Evolutionary conservation across 768 basidiomycete species (phyloP), one percentile per base, ranked within the genome.

Genomic region (Nidularia pulvinata): DNA sequence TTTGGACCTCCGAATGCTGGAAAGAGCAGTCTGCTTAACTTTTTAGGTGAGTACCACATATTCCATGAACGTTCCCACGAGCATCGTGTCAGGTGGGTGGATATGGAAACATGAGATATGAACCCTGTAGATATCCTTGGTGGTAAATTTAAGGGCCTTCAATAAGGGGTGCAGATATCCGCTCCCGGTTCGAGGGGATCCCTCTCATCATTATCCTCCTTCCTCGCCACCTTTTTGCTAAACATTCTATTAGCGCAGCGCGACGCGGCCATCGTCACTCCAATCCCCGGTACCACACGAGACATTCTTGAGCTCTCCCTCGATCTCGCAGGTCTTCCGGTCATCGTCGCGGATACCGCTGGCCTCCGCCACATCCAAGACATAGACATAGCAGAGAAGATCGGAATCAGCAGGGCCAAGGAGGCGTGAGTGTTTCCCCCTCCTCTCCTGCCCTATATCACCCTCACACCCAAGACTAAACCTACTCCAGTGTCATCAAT

Each of bases 1-100:
- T 94, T 95, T 62, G 94, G 94, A 1, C 92, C 93, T 22, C 91
- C 95, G 0, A 97, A 97, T 61, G 93, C 89, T 1, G 95, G 94
- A n/a, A 97, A 96, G 72, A 94, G 91, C 62, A 91, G 88, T 61
- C 67, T 94, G 16, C 77, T 93, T 46, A 96, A 96, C 62, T 93
- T 86, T 65, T 74, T 96, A 10, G 90, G 93, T 88, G 59, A 11
- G 76, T 59, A 1, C 69, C 19, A 48, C 9, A 25, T 47, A 19
- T 16, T 49, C 42, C 36, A 42, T 37, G 52, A 50, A 11, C n/a
- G n/a, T n/a, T n/a, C n/a, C n/a, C n/a, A n/a, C n/a, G n/a, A n/a
- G n/a, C n/a, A n/a, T n/a, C n/a, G n/a, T n/a, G n/a, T n/a, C n/a
- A n/a, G n/a, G n/a, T n/a, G n/a, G n/a, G n/a, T n/a, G n/a, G n/a